Evolutionary conservation across 2,329 filamentous ascomycete species (phyloP).

Genomic region (Fusarium oligoseptatum): DNA sequence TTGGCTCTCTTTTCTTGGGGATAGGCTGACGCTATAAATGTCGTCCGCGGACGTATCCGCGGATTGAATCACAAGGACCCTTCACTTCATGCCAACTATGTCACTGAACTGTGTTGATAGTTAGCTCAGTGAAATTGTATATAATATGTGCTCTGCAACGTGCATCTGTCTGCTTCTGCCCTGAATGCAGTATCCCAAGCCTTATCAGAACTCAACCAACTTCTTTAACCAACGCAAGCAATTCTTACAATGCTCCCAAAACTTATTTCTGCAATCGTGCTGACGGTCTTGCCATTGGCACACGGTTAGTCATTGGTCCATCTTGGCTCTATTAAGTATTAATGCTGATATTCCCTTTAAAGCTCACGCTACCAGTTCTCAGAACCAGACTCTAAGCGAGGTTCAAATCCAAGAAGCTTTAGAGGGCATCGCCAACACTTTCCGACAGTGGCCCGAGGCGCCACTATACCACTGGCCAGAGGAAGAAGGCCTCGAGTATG

Average conservation of each 20-base stretch:
- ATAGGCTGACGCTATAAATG: background rate
- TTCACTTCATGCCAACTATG: background rate
- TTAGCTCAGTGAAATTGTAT: background rate
- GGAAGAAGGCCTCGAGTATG: background rate
- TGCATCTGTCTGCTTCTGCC: background rate
- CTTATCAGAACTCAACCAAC: background rate
- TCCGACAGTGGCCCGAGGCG: conserved; percentile 1
- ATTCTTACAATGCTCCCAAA: background rate
- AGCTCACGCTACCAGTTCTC: background rate
- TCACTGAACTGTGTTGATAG: background rate
- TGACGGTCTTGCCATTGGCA: background rate
- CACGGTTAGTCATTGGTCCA: background rate
- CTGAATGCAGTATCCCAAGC: background rate
- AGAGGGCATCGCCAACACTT: conserved; percentile 2
- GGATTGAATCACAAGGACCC: background rate
- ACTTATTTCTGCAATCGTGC: background rate
- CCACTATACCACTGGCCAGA: conserved; percentile 2
- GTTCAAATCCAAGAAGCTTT: background rate
- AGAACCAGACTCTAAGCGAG: background rate
- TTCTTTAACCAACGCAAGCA: background rate
- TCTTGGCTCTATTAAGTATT: background rate
- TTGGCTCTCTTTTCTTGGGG: background rate
- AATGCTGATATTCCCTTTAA: background rate
- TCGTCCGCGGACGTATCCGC: background rate
- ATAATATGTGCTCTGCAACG: background rate